These are phyloP conservation scores for Wakefieldia striispora DNA, from an alignment of 768 basidiomycete genomes.

Conservation along the genomic window DNA sequence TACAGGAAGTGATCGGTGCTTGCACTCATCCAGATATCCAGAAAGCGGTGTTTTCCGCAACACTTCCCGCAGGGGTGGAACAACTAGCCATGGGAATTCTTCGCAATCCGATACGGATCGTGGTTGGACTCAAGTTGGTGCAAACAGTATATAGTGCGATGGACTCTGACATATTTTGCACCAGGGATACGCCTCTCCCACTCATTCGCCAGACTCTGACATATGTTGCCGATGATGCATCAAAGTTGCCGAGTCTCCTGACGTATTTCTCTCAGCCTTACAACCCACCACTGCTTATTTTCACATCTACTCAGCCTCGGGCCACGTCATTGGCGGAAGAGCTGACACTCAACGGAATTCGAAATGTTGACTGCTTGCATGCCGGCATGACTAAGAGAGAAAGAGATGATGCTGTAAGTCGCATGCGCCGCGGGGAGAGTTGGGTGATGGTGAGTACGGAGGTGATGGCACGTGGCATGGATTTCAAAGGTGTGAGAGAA, in stretches of 20 bases:
- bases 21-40: slow-evolving; percentile 70
- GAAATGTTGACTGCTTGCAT: slow-evolving; percentile 87
- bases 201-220: slow-evolving; percentile 86
- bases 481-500: slow-evolving; percentile 91
- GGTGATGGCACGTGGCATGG: slow-evolving; percentile 97
- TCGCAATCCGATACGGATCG: slow-evolving; percentile 82
- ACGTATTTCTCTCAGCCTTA: slow-evolving; percentile 78
- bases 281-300: slow-evolving; percentile 88
- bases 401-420: slow-evolving; percentile 77
- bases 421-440: slow-evolving; percentile 86
- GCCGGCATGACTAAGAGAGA: slow-evolving; percentile 86
- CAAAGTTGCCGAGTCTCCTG: slow-evolving; percentile 89
- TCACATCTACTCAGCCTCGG: slow-evolving; percentile 87
- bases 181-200: slow-evolving; percentile 89
- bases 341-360: slow-evolving; percentile 71
- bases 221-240: slow-evolving; percentile 90
- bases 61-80: slow-evolving; percentile 86
- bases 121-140: slow-evolving; percentile 93
- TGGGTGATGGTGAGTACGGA: slow-evolving; percentile 98
- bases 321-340: slow-evolving; percentile 78
- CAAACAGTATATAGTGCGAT: neutral
- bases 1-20: slow-evolving; percentile 80
- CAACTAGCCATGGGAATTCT: slow-evolving; percentile 85
- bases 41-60: slow-evolving; percentile 93
- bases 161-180: slow-evolving; percentile 8